These are phyloP conservation scores for Trametes polyzona DNA, from an alignment of 1,284 basidiomycete genomes.

Conservation along the genomic window DNA sequence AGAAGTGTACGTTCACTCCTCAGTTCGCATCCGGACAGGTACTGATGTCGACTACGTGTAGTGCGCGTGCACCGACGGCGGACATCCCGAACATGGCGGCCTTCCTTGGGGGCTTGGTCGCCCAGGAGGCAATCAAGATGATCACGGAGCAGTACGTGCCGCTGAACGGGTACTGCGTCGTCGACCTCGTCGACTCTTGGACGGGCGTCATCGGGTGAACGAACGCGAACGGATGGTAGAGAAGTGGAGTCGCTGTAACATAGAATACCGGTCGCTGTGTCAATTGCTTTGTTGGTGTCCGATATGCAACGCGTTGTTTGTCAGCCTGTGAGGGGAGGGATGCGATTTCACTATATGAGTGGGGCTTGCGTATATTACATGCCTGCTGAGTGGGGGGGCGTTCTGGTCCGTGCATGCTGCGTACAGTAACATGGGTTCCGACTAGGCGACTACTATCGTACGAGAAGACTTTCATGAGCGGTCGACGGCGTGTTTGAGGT, in stretches of 20 bases:
- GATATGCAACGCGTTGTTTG: background rate
- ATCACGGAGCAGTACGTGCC: constrained; percentile 97
- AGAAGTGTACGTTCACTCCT: constrained; percentile 71
- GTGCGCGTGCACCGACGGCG: constrained; percentile 80
- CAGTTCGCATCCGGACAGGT: constrained; percentile 10
- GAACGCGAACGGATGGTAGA: background rate
- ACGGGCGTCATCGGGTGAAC: constrained; percentile 55
- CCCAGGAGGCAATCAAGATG: constrained; percentile 98
- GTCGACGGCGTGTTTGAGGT: background rate
- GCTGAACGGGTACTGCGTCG: constrained; percentile 82
- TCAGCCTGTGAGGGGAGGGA: no score
- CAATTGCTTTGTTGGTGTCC: constrained; percentile 1
- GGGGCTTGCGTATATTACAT: no score
- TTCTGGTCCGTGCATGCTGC: background rate
- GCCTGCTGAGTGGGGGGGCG: constrained; percentile 3
- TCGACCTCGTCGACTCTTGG: constrained; percentile 86
- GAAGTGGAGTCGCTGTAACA: background rate
- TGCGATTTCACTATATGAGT: no score
- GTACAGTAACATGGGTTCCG: background rate
- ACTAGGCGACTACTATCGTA: background rate
- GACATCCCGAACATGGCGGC: constrained; percentile 94
- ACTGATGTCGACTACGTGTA: constrained; percentile 33
- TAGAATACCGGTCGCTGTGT: constrained; percentile 7
- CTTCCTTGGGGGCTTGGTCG: constrained; percentile 90
- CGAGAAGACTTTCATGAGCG: background rate